Evolutionary conservation across 2,329 filamentous ascomycete genomes (phyloP), one percentile per base, ranked within the genome.

Genomic region (Lasiodiplodia sp.): DNA sequence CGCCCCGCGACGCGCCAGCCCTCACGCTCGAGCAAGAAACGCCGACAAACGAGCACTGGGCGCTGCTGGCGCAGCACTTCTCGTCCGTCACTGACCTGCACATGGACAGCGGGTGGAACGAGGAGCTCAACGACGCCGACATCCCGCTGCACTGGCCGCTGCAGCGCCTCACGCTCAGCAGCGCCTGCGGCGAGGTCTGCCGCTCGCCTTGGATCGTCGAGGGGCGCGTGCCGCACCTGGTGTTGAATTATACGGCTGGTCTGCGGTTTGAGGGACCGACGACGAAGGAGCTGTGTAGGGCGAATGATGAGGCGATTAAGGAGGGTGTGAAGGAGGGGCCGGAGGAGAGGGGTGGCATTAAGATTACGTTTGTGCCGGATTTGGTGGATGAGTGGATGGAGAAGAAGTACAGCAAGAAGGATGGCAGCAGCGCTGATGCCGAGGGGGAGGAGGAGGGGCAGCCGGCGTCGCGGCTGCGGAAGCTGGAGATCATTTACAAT

Each of bases 141-240:
- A 49, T 62, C 23, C 57, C 57, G 12, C 37, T 25, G 11, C 37
- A 47, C 38, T 62, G 57, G 57, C 57, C 57, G 2, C 34, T 62
- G 1, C 12, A 37, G 25, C 47, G 47, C 14, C 21, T 62, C 37
- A 47, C 38, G 0, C n/a, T 49, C 6, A 47, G 38, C 37, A 49
- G 38, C 21, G 57, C 57, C 21, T 62, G 57, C n/a, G 38, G 40
- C 14, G 25, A 62, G 23, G 38, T 34, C 1, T 62, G 57, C 18
- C 21, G 34, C 4, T 38, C 25, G 12, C 37, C 21, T 4, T 62
- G 57, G 57, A 47, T 62, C 21, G 23, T 49, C n/a, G 10, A 47
- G 10, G 57, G 57, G 1, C 8, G 14, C 16, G 57, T 62, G 21
- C n/a, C 23, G 38, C 57, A 62, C 18, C 23, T 62, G 14, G 38